Evolutionary conservation across 2,329 filamentous ascomycete species (phyloP), one percentile per base, ranked within the genome.

Genomic region (Cladosporium sp.): DNA sequence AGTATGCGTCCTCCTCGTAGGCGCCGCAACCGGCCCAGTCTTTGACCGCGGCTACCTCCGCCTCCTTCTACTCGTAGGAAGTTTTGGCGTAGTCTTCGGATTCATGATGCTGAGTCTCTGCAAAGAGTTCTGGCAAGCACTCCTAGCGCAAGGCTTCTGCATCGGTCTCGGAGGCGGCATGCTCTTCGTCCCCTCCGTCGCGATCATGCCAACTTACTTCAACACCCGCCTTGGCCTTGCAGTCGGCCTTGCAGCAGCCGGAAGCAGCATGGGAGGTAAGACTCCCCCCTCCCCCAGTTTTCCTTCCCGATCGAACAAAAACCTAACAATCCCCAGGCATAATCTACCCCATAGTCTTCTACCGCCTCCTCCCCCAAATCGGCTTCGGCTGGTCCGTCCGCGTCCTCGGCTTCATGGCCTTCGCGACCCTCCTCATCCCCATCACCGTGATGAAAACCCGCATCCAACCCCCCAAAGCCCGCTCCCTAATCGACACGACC

Each of bases 41-140:
- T 77, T 74, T 57, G 75, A 78, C 49, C 64, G 67, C 2, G 74
- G 74, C 19, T 70, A 76, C 53, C 71, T 75, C 48, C 67, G 72
- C 11, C 51, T 56, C 5, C 67, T 78, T 0, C 61, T 77, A 4
- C 43, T 69, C 4, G 57, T 62, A 3, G 75, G 75, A 33, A 66
- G 66, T 20, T 64, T 76, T 50, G 50, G 74, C 41, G 62, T 74
- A 1, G 71, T 77, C 6, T 67, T 76, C 35, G 75, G 75, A 3
- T 67, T 72, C 39, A 76, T 77, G 73, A 77, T 76, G 73, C 62
- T 76, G 0, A 70, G 66, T 22, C 62, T 77, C 3, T 71, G 69
- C 45, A 66, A 63, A 3, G 58, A 60, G 18, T 76, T 76, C 63
- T 77, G 69, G 65, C 72, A 77, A 54, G 66, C 74, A 3, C 61